These are phyloP conservation scores for Exidia glandulosa DNA, from an alignment of 768 basidiomycete genomes.

Conservation along the genomic window DNA sequence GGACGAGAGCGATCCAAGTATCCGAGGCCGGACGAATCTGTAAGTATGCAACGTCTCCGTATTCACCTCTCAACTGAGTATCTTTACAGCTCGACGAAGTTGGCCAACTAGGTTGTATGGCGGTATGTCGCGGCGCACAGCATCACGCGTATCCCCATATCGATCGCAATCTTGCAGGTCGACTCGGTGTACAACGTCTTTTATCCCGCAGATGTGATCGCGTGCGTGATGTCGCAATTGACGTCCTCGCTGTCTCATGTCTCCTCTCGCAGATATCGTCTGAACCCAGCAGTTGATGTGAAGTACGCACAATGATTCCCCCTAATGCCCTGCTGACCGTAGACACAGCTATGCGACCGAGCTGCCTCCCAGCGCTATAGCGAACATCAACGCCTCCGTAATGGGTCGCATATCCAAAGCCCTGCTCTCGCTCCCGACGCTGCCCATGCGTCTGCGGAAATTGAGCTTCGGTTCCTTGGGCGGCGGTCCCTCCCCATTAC, in stretches of 20 bases:
- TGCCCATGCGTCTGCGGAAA: constrained; percentile 15
- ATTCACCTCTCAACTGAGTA: not conserved
- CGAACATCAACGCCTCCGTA: constrained; percentile 22
- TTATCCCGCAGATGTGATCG: constrained; percentile 30
- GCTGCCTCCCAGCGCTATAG: constrained; percentile 14
- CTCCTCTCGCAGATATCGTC: no score
- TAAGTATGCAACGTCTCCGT: constrained; percentile 11
- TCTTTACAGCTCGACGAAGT: constrained; percentile 22
- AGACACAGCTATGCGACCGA: constrained; percentile 7
- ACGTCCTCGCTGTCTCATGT: no score
- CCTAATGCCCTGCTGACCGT: no score
- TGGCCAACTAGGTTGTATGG: constrained; percentile 31
- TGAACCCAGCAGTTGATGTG: constrained; percentile 31
- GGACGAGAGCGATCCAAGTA: constrained; percentile 14
- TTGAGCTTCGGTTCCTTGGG: no score
- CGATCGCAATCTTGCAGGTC: constrained; percentile 1
- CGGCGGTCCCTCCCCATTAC: no score
- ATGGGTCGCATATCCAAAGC: constrained; percentile 16
- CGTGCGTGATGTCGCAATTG: no score
- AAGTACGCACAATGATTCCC: not conserved
- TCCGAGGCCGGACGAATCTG: constrained; percentile 31
- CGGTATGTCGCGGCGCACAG: constrained; percentile 7
- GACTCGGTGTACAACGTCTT: constrained; percentile 33
- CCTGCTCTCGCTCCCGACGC: not conserved
- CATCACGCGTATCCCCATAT: not conserved